Base-by-base conservation (phyloP, 768 basidiomycete species). In the Trametes gibbosa region DNA sequence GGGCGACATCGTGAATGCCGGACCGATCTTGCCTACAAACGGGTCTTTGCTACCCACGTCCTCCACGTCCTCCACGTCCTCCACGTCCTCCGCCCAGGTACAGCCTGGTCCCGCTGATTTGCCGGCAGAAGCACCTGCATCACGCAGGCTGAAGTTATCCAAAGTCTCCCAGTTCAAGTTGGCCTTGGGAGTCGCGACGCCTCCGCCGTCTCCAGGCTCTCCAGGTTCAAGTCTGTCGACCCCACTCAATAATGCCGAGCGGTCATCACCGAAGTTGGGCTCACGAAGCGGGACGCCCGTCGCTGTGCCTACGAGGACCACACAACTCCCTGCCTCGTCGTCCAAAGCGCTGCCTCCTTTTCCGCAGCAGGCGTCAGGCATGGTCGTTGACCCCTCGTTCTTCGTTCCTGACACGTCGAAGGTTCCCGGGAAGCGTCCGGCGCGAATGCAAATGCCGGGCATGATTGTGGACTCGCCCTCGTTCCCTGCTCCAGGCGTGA, bases 1-100 rank as follows among this genome's bases (percentile, higher is more conserved):
- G 21, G 72, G 73, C 19, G 69, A 72, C 13, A 66, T 73, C 16
- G 68, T 64, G 10, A 75, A 75, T 49, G 63, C 65, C 6, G 73
- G 74, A 1, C 69, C 71, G 10, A 55, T 29, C 1, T 16, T 51
- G n/a, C 43, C 62, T 35, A 4, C 56, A 3, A 48, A n/a, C 21
- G 29, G 25, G 19, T 13, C 46, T 29, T 1, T 12, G 1, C 16
- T 12, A 9, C 19, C 32, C 24, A 1, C 43, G 3, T 27, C 10
- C 24, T n/a, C 45, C 9, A 17, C 48, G 10, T 23, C 39, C 1
- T 43, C 49, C 43, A 35, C 45, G 3, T 27, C 10, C 24, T n/a
- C 45, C 9, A 17, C 48, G 10, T 23, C 39, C 1, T 43, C 49
- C 43, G 37, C 45, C 21, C 61, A n/a, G 59, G 59, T 1, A 35